Evolutionary conservation across 2,329 filamentous ascomycete genomes (phyloP), one percentile per base, ranked within the genome.

Genomic region (Beauveria australis): DNA sequence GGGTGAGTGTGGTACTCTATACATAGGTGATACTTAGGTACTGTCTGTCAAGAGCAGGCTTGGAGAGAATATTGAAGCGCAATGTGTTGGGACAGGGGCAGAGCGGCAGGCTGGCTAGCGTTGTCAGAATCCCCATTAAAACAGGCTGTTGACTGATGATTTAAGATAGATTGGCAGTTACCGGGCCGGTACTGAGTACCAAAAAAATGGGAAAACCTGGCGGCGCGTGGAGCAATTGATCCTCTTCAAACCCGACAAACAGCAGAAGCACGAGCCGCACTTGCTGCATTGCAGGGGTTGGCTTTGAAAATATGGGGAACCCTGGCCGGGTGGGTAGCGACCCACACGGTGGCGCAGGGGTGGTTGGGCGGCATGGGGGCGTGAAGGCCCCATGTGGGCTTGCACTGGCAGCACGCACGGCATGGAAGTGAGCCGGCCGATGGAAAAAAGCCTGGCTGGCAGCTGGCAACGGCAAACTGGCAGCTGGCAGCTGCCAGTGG

Each of bases 251-350:
- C 16, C 12, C 33, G 33, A 37, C 33, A 37, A 16, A 8, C 41
- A 19, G 41, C 18, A 47, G 22, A 22, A 24, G 19, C 44, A 47
- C 44, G 33, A 37, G 33, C 33, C 33, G 12, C 33, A 44, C 43
- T 19, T 22, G 44, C 19, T 24, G 19, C 46, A 51, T 41, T 58
- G 33, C 55, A 49, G 30, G 47, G 30, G n/a, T 16, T 12, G 56
- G 47, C 47, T 59, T n/a, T 24, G 56, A 52, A 59, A 59, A 59
- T 51, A 26, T 52, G 56, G 56, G 47, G 56, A 58, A 58, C 33
- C 55, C 55, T 58, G 55, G 55, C 33, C 22, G 19, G n/a, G 44
- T 22, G 19, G 30, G 4, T 8, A 48, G n/a, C 28, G 54, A 33
- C 44, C 56, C 56, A 52, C 47, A 59, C n/a, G 37, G 43, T 44